Percentiles rank a stretch among this genome's conserved stretches.
Conservation (phyloP, 805 yeast genomes). For the Kodamaea kaohsiungensis region DNA sequence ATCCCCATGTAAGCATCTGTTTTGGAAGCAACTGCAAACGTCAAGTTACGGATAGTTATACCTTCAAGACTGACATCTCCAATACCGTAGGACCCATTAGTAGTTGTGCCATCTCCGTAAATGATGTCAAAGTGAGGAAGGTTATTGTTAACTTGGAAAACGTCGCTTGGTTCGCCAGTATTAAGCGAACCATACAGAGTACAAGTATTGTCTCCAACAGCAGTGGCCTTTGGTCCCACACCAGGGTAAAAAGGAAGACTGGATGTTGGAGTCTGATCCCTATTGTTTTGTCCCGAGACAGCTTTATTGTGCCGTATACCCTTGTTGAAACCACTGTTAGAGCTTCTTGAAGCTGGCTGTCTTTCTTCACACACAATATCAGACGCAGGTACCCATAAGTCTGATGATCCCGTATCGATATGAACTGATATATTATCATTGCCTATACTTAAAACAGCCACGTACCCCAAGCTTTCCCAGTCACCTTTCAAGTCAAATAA, state of each 20-base stretch:
- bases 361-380: slow-evolving; percentile 5
- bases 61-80: slow-evolving; percentile 10
- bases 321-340: neutral
- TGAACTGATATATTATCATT: neutral
- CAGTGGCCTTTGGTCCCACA: neutral
- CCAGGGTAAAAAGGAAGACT: neutral
- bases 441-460: neutral
- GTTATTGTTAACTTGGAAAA: neutral
- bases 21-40: slow-evolving; percentile 6
- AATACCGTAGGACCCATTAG: slow-evolving; percentile 5
- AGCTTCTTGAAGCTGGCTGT: neutral
- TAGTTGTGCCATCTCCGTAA: slow-evolving; percentile 5
- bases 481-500: neutral
- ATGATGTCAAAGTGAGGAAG: slow-evolving; percentile 5
- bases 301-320: neutral
- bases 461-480: neutral
- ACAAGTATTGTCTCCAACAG: slow-evolving; percentile 5
- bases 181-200: neutral
- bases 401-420: slow-evolving; percentile 13
- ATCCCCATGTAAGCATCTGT: neutral
- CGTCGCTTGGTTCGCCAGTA: neutral
- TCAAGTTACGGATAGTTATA: slow-evolving; percentile 1
- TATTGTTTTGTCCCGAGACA: neutral
- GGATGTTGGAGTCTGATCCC: neutral
- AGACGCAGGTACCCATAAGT: slow-evolving; percentile 11